Evolutionary conservation across 768 basidiomycete species (phyloP), one percentile per base, ranked within the genome.

Genomic region (Asterophora lycoperdoides): DNA sequence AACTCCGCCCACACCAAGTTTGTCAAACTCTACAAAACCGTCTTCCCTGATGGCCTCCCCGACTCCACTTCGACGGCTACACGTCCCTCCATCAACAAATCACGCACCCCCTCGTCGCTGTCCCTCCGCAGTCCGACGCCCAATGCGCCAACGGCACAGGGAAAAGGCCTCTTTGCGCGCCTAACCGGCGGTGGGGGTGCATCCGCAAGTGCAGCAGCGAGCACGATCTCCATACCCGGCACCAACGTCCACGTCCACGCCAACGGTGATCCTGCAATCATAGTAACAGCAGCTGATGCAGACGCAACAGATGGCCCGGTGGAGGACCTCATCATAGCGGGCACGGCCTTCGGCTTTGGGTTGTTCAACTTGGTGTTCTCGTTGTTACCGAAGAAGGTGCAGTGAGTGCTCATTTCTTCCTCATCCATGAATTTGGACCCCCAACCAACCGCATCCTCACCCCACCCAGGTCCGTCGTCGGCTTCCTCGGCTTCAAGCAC

Each of bases 341-440:
- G 89, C 2, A 79, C 84, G 7, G 89, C 89, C 0, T 91, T 89
- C 57, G 89, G 79, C 0, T 83, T 70, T 57, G 86, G 87, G 0
- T 60, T 91, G 19, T 91, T 91, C 68, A 90, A 90, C 60, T 75
- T 91, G 40, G 82, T 89, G 8, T 81, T 91, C 50, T 89, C 86
- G 3, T 64, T 91, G 14, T 66, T 91, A 11, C 89, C 89, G 14
- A 80, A 81, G 52, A 81, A 77, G 57, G 68, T 84, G 46, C 81
- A 84, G 85, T 86, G 53, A 46, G 78, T 61, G 5, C 10, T 26
- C 23, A 3, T 38, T 18, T 8, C 11, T 36, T 28, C 11, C 32
- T 37, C 34, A 20, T 15, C 19, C 36, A 4, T 37, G 13, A 17
- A 37, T 37, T 8, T 15, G 8, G n/a, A n/a, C n/a, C n/a, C n/a